phyloP scores from a whole-genome alignment of 805 yeast species.

The Yarrowia sp. region DNA sequence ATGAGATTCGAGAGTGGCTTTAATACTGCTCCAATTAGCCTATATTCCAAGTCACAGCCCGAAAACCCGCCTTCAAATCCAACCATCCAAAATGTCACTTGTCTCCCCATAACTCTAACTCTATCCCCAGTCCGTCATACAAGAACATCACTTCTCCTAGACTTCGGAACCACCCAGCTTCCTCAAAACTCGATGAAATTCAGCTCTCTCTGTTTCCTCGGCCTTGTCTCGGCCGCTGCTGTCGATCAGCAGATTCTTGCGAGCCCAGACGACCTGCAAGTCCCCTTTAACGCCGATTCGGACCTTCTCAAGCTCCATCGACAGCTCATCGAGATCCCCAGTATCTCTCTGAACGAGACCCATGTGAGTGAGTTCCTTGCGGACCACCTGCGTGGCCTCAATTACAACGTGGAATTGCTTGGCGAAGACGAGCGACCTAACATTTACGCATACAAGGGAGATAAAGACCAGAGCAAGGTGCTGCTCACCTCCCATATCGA shows the following conservation, averaged over 20 bases:
- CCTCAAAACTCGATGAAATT: background rate
- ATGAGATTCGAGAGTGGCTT: too few relatives aligned
- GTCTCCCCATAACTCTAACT: background rate
- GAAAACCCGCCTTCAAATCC: too few relatives aligned
- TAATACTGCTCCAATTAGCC: too few relatives aligned
- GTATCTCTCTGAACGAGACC: conserved; percentile 48
- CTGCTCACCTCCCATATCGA: conserved; percentile 71
- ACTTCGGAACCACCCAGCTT: background rate
- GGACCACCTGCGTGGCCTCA: conserved; percentile 53
- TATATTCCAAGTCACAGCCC: too few relatives aligned
- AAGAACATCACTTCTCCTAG: background rate
- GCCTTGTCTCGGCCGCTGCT: background rate
- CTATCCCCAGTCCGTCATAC: background rate
- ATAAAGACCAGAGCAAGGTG: conserved; percentile 55
- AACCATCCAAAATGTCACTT: too few relatives aligned
- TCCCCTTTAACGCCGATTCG: background rate
- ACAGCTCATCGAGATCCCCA: conserved; percentile 50
- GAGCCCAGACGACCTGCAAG: background rate
- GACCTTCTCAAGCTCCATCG: conserved; percentile 47
- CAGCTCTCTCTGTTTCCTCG: background rate
- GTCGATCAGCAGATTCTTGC: conserved; percentile 12
- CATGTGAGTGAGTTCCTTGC: conserved; percentile 54
- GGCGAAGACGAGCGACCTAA: conserved; percentile 54
- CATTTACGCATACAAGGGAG: conserved; percentile 64
- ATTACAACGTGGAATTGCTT: conserved; percentile 62